phyloP scores from a whole-genome alignment of 2,329 filamentous ascomycete species.

The Xylaria sp. region DNA sequence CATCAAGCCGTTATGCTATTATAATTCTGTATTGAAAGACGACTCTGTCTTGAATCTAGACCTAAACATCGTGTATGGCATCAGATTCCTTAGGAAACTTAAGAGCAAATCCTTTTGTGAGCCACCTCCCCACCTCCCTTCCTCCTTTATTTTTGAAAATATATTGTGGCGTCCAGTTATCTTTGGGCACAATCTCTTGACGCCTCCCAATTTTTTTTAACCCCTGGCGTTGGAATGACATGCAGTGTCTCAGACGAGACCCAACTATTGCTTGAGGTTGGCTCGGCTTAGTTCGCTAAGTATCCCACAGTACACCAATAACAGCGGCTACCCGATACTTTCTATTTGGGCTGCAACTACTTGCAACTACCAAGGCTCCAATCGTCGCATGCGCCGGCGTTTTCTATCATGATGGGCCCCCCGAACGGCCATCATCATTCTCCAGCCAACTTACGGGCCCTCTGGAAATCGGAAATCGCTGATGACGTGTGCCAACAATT shows the following conservation, averaged over 20 bases:
- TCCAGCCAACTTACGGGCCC: background rate
- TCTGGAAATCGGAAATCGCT: background rate
- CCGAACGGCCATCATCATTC: background rate
- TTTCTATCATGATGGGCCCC: background rate
- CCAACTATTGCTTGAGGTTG: background rate
- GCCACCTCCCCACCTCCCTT: background rate
- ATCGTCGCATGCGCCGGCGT: background rate
- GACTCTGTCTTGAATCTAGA: constrained; percentile 1
- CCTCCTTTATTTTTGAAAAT: background rate
- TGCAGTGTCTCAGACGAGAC: background rate
- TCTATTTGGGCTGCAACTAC: background rate
- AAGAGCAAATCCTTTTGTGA: constrained; percentile 4
- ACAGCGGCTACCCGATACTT: background rate
- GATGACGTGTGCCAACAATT: background rate
- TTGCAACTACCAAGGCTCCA: background rate
- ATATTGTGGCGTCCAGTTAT: constrained; percentile 2
- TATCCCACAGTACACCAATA: background rate
- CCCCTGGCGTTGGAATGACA: background rate
- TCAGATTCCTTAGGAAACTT: background rate
- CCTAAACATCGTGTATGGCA: constrained; percentile 4
- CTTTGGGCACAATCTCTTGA: background rate
- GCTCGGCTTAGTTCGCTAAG: background rate
- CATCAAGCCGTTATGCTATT: background rate
- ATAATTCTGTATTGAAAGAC: background rate
- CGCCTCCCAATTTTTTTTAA: constrained; percentile 6